Percentiles rank a stretch among this genome's conserved stretches.
Conservation (phyloP, 225 moss, liverwort and hornwort species). For the Polytrichum formosum region DNA sequence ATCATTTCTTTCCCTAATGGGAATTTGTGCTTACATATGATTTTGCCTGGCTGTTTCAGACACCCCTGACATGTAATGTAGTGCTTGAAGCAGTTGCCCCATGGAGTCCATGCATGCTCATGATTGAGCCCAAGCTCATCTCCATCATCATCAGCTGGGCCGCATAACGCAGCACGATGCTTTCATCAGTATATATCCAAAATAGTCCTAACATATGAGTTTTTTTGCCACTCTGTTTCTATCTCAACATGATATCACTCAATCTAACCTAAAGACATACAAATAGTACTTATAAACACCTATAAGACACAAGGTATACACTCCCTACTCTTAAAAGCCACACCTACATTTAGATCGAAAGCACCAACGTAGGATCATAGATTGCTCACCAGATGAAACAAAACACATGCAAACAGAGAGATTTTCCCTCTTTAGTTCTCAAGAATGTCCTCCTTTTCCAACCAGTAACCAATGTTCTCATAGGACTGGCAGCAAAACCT, state of each 20-base stretch:
- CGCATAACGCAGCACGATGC: constrained; percentile 68
- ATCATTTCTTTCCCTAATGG: constrained; percentile 41
- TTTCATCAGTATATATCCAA: constrained; percentile 52
- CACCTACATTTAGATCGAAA: constrained; percentile 22
- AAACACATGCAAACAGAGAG: constrained; percentile 32
- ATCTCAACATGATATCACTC: constrained; percentile 3
- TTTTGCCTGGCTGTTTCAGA: constrained; percentile 40
- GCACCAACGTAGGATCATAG: constrained; percentile 38
- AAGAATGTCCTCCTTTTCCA: constrained; percentile 33
- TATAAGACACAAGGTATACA: constrained; percentile 23
- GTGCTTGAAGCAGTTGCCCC: constrained; percentile 50
- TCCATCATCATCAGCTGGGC: constrained; percentile 67
- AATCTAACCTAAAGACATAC: constrained; percentile 14
- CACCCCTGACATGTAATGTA: constrained; percentile 41
- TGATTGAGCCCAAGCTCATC: constrained; percentile 43
- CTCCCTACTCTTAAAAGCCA: constrained; percentile 18
- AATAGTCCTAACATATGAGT: constrained; percentile 25
- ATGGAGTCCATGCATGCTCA: constrained; percentile 27
- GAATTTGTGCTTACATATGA: constrained; percentile 41
- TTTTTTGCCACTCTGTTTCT: constrained; percentile 9
- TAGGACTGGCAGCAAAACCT: constrained; percentile 24
- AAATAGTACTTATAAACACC: constrained; percentile 23
- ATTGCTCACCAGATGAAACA: constrained; percentile 67
- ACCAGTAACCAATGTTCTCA: constrained; percentile 27
- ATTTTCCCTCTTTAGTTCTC: constrained; percentile 24